Percentiles rank a stretch among this genome's conserved stretches.
These are phyloP conservation scores for Anthracocystis walkeri DNA, from an alignment of 1,284 basidiomycete species.

Conservation along the genomic window DNA sequence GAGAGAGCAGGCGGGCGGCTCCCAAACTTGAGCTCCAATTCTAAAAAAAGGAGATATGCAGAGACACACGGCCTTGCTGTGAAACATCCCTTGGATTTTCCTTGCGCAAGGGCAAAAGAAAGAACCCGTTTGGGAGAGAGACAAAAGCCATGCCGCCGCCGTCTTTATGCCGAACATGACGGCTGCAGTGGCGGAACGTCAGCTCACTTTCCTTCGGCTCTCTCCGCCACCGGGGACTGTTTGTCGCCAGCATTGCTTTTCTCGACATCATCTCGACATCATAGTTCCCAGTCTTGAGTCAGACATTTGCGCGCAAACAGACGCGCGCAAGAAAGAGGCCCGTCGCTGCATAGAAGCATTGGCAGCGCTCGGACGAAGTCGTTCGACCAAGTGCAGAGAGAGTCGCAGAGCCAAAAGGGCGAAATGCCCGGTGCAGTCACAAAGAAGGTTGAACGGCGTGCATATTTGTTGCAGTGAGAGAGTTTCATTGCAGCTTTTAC, in stretches of 20 bases:
- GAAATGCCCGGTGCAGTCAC: neutral
- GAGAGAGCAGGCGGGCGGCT: neutral
- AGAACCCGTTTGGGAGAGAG: too few species aligned
- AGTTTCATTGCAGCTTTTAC: neutral
- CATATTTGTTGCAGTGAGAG: neutral
- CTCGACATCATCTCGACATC: neutral
- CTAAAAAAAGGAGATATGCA: neutral
- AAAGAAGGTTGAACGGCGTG: neutral
- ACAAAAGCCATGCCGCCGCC: too few species aligned
- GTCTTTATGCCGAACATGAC: slow-evolving; percentile 4
- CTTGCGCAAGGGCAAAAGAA: too few species aligned
- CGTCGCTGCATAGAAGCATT: too few species aligned
- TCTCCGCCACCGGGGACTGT: slow-evolving; percentile 1
- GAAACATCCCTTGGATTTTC: neutral
- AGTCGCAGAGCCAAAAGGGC: too few species aligned
- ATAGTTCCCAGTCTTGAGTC: neutral
- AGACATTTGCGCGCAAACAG: too few species aligned
- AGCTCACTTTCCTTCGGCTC: neutral
- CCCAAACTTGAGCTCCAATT: neutral
- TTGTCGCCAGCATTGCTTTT: neutral
- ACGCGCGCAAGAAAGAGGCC: too few species aligned
- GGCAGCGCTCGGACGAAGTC: too few species aligned
- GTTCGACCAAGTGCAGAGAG: too few species aligned
- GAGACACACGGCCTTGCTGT: neutral
- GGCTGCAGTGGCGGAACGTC: neutral